Conservation (phyloP, 1,284 basidiomycete genomes). For the Sporisorium scitamineum region DNA sequence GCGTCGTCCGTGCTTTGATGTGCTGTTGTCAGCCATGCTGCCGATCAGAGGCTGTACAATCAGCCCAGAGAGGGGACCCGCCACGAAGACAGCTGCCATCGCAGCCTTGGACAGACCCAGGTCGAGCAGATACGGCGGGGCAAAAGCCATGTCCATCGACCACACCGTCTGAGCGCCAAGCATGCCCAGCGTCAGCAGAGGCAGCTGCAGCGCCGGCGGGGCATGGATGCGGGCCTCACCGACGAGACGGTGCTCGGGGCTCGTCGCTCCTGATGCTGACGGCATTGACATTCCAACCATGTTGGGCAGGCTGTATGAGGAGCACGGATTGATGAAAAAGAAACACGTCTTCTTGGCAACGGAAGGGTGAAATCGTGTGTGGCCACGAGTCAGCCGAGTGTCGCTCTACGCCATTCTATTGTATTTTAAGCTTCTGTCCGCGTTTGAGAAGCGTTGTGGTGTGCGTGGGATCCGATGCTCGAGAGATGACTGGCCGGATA, state of each 20-base stretch:
- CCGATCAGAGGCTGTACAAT: conserved; percentile 70
- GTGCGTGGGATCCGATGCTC: too few species aligned
- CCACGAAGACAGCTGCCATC: conserved; percentile 63
- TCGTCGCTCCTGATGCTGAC: neutral
- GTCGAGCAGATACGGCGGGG: conserved; percentile 61
- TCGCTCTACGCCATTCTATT: neutral
- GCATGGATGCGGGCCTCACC: conserved; percentile 42
- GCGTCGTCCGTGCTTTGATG: conserved; percentile 66
- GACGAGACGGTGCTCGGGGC: conserved; percentile 20
- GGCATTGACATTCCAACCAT: conserved; percentile 34
- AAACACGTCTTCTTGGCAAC: neutral
- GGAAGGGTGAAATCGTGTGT: neutral
- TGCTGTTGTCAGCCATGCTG: conserved; percentile 67
- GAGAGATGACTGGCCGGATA: too few species aligned
- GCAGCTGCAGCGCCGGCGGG: conserved; percentile 38
- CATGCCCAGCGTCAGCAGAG: conserved; percentile 57
- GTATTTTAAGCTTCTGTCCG: too few species aligned
- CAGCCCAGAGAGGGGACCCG: conserved; percentile 63
- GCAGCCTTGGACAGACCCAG: conserved; percentile 60
- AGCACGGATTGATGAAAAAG: neutral
- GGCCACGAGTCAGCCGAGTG: neutral
- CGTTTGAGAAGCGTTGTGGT: too few species aligned
- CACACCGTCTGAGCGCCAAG: conserved; percentile 65
- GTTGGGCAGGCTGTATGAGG: neutral
- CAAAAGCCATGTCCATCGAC: conserved; percentile 67